Evolutionary conservation across 139 green algal genomes (phyloP), one percentile per base, ranked within the genome.

Genomic region (Chloropicon primus): DNA sequence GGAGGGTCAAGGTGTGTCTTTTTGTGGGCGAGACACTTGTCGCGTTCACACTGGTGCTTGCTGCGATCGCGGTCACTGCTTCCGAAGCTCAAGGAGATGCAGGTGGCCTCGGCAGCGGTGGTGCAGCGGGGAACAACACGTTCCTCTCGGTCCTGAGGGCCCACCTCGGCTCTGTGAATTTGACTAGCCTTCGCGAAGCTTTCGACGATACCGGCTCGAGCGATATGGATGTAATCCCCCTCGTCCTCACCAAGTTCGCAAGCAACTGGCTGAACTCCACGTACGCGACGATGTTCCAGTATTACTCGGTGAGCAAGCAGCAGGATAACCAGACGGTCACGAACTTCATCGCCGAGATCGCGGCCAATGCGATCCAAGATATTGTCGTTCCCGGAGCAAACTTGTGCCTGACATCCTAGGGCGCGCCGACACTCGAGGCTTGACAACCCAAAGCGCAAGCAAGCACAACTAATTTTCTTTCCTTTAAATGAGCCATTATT

Each of bases 381-480:
- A 62, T 62, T 17, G 17, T 62, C 41, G 17, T n/a, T 17, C 41
- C 41, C 10, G 41, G 10, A 5, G 41, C 41, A 17, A 62, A 62
- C 73, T 29, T 76, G 21, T 76, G 24, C 23, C 26, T 41, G n/a
- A 53, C 24, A 17, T n/a, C 24, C 73, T 76, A 2, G 2, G 27
- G 73, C 2, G 73, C 73, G 2, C 26, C 3, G 71, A 74, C 71
- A 17, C 76, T 96, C 91, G 91, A 73, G 90, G 2, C 85, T 77
- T 1, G 77, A 88, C 24, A 90, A 83, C 73, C 94, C 89, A 0
- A 90, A 96, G 81, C 80, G 82, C 75, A 95, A 94, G 27, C 85
- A 91, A 78, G 88, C 90, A 28, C 71, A 88, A 41, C 53, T 3
- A 23, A 74, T 85, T 23, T 74, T 83, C 2, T 83, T 77, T 81